These are phyloP conservation scores for Ustilago sp. DNA, from an alignment of 1,284 basidiomycete genomes.

Conservation along the genomic window DNA sequence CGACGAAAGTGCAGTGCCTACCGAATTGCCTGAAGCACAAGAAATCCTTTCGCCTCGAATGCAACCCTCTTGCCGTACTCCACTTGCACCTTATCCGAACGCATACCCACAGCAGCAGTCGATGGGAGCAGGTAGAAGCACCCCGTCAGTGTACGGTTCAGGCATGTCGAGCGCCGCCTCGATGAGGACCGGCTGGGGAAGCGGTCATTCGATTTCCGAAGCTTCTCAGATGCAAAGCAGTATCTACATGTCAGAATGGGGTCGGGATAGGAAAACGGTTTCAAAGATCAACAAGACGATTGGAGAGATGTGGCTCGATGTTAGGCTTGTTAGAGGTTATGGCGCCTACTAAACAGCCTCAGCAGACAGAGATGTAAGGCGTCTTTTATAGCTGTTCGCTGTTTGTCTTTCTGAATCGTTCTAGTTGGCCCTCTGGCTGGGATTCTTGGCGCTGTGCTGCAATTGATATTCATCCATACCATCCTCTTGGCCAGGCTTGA, in stretches of 20 bases:
- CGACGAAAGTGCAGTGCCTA: constrained; percentile 34
- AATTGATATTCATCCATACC: neutral
- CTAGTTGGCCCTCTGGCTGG: too few relatives aligned
- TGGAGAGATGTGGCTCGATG: constrained; percentile 56
- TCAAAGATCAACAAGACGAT: constrained; percentile 61
- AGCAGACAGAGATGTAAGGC: too few relatives aligned
- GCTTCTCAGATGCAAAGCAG: constrained; percentile 43
- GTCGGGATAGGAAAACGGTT: constrained; percentile 46
- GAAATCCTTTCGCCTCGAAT: constrained; percentile 16
- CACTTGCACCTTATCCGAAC: constrained; percentile 15
- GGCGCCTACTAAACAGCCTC: constrained; percentile 17
- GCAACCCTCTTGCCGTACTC: constrained; percentile 1
- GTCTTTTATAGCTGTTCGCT: too few relatives aligned
- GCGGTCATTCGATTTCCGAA: constrained; percentile 43
- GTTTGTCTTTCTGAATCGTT: too few relatives aligned
- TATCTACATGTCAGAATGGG: constrained; percentile 53
- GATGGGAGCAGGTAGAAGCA: constrained; percentile 9
- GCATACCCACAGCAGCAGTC: constrained; percentile 20
- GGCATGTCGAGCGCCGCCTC: constrained; percentile 28
- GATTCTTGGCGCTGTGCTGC: neutral
- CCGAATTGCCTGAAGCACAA: constrained; percentile 22
- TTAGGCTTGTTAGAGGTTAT: constrained; percentile 43
- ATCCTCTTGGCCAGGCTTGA: too few relatives aligned
- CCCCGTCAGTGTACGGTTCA: constrained; percentile 28
- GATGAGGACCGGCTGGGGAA: constrained; percentile 36